Conservation (phyloP, 352 stramenopile genomes). For the Globisporangium yorkense region DNA sequence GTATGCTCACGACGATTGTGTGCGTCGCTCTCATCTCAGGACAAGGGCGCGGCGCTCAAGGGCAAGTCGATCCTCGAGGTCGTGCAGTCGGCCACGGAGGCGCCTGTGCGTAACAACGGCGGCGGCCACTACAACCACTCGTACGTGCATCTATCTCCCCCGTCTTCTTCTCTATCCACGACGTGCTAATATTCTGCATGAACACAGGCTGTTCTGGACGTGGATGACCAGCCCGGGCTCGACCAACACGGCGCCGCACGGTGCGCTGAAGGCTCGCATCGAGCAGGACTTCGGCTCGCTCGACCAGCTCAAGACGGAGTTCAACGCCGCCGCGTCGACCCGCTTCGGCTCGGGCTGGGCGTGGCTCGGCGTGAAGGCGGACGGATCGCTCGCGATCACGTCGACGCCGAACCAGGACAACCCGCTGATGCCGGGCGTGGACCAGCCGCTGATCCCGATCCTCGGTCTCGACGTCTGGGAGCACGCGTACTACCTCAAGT, state of each 20-base stretch:
- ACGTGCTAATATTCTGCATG: not conserved
- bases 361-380: conserved; percentile 82
- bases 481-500: conserved; percentile 96
- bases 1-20: too few relatives aligned
- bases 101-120: conserved; percentile 79
- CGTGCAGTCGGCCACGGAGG: conserved; percentile 64
- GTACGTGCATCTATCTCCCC: conserved; percentile 16
- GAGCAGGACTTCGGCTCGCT: conserved; percentile 89
- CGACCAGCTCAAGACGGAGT: conserved; percentile 87
- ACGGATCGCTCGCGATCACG: conserved; percentile 93
- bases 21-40: conserved; percentile 15
- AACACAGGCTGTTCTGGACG: conserved; percentile 87
- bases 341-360: conserved; percentile 90
- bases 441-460: conserved; percentile 88
- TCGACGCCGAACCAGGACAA: conserved; percentile 96
- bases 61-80: conserved; percentile 83
- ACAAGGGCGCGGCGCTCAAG: conserved; percentile 62
- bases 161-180: too few relatives aligned
- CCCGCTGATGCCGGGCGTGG: conserved; percentile 76
- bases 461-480: conserved; percentile 95
- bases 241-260: conserved; percentile 75
- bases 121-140: conserved; percentile 84
- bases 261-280: conserved; percentile 79
- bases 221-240: conserved; percentile 82
- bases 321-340: conserved; percentile 81